Conservation (phyloP, 768 basidiomycete species). For the Nidularia sp. region DNA sequence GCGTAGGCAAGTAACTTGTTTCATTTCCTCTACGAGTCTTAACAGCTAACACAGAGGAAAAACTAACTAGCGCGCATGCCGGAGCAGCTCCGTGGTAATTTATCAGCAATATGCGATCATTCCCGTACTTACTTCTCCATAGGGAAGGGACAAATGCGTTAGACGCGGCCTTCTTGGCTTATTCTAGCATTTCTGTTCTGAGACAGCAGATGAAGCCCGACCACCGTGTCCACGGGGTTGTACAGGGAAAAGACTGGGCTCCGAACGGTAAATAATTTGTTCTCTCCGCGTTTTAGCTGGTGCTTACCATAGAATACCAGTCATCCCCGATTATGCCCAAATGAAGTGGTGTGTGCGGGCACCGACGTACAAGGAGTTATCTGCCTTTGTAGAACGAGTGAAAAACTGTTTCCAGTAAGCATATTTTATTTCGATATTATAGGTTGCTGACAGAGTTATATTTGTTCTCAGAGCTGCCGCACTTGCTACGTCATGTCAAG, state of each 20-base stretch:
- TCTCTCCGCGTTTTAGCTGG: background rate
- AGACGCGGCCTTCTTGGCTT: constrained; percentile 85
- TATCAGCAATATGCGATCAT: background rate
- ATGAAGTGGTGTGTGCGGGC: constrained; percentile 74
- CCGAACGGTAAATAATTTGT: constrained; percentile 53
- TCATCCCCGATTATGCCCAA: constrained; percentile 80
- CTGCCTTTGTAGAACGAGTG: constrained; percentile 52
- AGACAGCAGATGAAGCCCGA: constrained; percentile 87
- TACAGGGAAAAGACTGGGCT: constrained; percentile 64
- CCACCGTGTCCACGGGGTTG: constrained; percentile 73
- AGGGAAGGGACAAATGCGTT: constrained; percentile 84
- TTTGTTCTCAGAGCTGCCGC: constrained; percentile 54
- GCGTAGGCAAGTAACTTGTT: constrained; percentile 47
- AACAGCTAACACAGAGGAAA: constrained; percentile 3
- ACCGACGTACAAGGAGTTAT: constrained; percentile 54
- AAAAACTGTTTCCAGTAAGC: constrained; percentile 69
- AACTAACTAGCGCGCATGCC: constrained; percentile 79
- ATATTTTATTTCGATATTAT: background rate
- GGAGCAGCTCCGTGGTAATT: constrained; percentile 70
- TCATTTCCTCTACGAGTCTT: background rate
- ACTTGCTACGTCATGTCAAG: constrained; percentile 54
- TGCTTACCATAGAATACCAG: constrained; percentile 29
- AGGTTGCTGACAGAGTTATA: constrained; percentile 4
- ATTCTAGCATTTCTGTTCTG: constrained; percentile 72
- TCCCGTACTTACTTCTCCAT: background rate